Base-by-base conservation (phyloP, 1,139 yeast species). In the Saccharomyces hybrid region DNA sequence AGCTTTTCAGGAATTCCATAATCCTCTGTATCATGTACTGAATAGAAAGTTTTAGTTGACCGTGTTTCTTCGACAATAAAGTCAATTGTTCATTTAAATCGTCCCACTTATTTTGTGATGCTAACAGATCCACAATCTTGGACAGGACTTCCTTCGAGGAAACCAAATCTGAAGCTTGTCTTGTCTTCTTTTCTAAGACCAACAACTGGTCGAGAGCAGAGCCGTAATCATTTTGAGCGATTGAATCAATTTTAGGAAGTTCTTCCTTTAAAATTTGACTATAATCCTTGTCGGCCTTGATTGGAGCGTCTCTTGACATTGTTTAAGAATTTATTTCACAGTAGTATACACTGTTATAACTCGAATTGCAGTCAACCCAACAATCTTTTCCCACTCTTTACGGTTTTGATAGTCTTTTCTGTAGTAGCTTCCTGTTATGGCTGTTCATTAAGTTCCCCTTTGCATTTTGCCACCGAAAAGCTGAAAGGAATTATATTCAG, bases 271-370 rank as follows among this genome's bases (percentile, higher is more conserved):
- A 77, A 47, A 87, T 82, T 60, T 86, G 86, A 14, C 93, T 80
- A 74, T 84, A 91, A 70, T 93, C 98, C 76, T 89, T 90, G 64
- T 91, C 98, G 1, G 98, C 96, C 70, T 91, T 93, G 62, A 89
- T 73, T 60, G 96, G 89, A 52, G 91, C 88, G 76, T 90, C 97
- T 77, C 95, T 88, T 32, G 96, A 86, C 96, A 89, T 50, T 62
- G 42, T 29, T 16, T 32, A 31, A 32, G n/a, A 32, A 13, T n/a
- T 32, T 32, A 32, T n/a, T 32, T 32, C 38, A 32, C 38, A 32
- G 7, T 27, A 32, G 7, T 32, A n/a, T 32, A n/a, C n/a, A 32
- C 38, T 32, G 6, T 32, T 13, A 14, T 32, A 32, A 32, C 48
- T 11, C 8, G 5, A 16, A 8, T 16, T 13, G 9, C 2, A 11